Percentiles rank a stretch among this genome's conserved stretches.
Conservation (phyloP, 2,329 filamentous ascomycete genomes). For the Xylariales sp. region DNA sequence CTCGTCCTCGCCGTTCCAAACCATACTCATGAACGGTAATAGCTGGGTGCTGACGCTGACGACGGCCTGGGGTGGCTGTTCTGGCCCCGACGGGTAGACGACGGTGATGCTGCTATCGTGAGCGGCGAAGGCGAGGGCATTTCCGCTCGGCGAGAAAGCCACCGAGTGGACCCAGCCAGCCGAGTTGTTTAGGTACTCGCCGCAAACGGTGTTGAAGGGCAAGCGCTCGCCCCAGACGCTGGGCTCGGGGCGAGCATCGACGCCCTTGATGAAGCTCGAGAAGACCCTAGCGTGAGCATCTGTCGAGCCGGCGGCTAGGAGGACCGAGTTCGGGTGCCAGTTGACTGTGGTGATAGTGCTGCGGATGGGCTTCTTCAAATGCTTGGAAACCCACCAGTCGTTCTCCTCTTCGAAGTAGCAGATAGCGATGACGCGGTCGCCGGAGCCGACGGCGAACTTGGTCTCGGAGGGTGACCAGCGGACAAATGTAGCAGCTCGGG, state of each 20-base stretch:
- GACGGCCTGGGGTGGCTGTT: slow-evolving; percentile 90
- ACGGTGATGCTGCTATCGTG: slow-evolving; percentile 98
- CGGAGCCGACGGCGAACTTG: slow-evolving; percentile 97
- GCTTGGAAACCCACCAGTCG: slow-evolving; percentile 99
- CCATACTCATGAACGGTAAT: slow-evolving; percentile 89
- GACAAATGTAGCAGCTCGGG: slow-evolving; percentile 94
- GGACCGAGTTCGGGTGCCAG: slow-evolving; percentile 98
- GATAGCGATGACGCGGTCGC: slow-evolving; percentile 92
- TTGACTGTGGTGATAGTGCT: slow-evolving; percentile 94
- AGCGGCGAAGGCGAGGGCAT: slow-evolving; percentile 92
- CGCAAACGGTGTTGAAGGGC: slow-evolving; percentile 98
- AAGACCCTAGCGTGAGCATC: slow-evolving; percentile 96
- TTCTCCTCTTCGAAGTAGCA: slow-evolving; percentile 99
- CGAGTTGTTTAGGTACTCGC: slow-evolving; percentile 94
- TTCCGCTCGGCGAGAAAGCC: slow-evolving; percentile 89
- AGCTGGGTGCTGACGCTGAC: slow-evolving; percentile 90
- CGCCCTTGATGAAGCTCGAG: slow-evolving; percentile 94
- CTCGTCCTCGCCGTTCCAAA: slow-evolving; percentile 92
- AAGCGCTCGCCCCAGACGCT: slow-evolving; percentile 94
- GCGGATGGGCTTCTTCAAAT: slow-evolving; percentile 98
- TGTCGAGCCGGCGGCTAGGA: slow-evolving; percentile 94
- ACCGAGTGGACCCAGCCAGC: slow-evolving; percentile 97
- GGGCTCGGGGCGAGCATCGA: slow-evolving; percentile 86
- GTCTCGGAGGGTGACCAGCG: slow-evolving; percentile 97
- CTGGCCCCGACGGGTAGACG: slow-evolving; percentile 91